Conservation (phyloP, 2,329 filamentous ascomycete genomes). For the Verticillium zaregamsianum region DNA sequence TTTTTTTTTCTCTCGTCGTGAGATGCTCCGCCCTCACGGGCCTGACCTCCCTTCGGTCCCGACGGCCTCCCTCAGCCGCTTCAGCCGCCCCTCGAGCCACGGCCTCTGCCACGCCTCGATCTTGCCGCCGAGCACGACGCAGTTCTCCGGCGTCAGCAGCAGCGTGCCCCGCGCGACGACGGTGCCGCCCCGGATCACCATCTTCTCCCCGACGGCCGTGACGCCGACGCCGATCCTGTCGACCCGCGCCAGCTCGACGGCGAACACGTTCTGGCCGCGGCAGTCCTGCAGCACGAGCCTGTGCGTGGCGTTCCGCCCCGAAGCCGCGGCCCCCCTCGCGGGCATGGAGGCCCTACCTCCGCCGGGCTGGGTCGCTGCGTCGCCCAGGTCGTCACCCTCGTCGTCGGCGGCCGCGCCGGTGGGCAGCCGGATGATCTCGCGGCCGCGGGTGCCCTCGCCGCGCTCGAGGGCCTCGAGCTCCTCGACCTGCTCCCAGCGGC, state of each 20-base stretch:
- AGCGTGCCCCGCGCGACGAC: conserved; percentile 71
- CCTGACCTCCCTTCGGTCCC: conserved; percentile 23
- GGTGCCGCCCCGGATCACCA: conserved; percentile 63
- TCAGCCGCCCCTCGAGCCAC: conserved; percentile 72
- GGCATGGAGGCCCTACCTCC: not conserved
- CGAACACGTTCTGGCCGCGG: conserved; percentile 64
- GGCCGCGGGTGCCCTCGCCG: conserved; percentile 69
- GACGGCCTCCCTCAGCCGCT: conserved; percentile 59
- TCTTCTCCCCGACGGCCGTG: conserved; percentile 73
- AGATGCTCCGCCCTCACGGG: not conserved
- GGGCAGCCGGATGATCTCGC: conserved; percentile 74
- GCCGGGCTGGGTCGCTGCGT: conserved; percentile 16
- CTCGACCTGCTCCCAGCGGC: conserved; percentile 84
- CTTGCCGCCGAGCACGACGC: conserved; percentile 79
- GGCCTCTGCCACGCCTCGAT: conserved; percentile 74
- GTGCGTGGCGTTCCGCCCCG: conserved; percentile 58
- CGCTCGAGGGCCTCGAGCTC: conserved; percentile 69
- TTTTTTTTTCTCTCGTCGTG: not conserved
- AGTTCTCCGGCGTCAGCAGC: conserved; percentile 67
- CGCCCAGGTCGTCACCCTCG: conserved; percentile 37
- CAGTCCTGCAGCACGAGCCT: conserved; percentile 80
- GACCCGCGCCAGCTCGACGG: conserved; percentile 65
- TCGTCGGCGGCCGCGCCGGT: conserved; percentile 40
- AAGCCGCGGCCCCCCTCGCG: conserved; percentile 8
- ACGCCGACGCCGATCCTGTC: conserved; percentile 62